Evolutionary conservation across 176 grass and related monocot genomes (phyloP).

Genomic region (Musa beccarii): DNA sequence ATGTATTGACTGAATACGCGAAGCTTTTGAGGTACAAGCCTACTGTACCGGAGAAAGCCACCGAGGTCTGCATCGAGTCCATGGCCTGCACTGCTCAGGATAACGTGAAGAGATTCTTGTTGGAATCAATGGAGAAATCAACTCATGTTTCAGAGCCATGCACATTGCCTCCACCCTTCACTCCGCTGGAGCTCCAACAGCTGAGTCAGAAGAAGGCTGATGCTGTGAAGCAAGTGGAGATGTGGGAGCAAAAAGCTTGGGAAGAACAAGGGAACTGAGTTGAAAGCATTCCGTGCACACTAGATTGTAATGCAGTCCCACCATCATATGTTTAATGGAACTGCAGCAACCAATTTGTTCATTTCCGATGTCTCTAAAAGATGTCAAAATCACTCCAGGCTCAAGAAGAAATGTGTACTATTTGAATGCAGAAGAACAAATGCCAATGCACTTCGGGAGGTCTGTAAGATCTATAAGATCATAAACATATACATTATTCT

Average conservation of each 20-base stretch:
- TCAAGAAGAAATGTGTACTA: background rate
- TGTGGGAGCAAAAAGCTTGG: slow-evolving; percentile 4
- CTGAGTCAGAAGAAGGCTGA: slow-evolving; percentile 11
- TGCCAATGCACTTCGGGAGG: background rate
- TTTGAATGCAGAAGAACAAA: background rate
- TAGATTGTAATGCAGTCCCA: background rate
- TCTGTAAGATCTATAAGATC: background rate
- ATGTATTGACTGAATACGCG: slow-evolving; percentile 57
- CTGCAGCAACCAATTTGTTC: background rate
- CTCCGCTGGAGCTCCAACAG: slow-evolving; percentile 16
- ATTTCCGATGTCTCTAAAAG: background rate
- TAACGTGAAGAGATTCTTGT: slow-evolving; percentile 29
- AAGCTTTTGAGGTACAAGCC: slow-evolving; percentile 63
- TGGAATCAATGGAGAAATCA: slow-evolving; percentile 59
- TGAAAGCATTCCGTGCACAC: background rate
- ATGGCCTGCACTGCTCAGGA: slow-evolving; percentile 35
- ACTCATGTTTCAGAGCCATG: slow-evolving; percentile 39
- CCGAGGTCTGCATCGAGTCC: slow-evolving; percentile 47
- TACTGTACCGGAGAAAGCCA: slow-evolving; percentile 53
- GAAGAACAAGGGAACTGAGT: background rate
- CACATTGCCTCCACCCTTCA: slow-evolving; percentile 45
- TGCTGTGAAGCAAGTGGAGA: slow-evolving; percentile 4
- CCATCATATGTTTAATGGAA: background rate
- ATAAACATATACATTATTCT: background rate
- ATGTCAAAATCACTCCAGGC: background rate